phyloP scores from a whole-genome alignment of 345 rosid species.

The Acer campestre region DNA sequence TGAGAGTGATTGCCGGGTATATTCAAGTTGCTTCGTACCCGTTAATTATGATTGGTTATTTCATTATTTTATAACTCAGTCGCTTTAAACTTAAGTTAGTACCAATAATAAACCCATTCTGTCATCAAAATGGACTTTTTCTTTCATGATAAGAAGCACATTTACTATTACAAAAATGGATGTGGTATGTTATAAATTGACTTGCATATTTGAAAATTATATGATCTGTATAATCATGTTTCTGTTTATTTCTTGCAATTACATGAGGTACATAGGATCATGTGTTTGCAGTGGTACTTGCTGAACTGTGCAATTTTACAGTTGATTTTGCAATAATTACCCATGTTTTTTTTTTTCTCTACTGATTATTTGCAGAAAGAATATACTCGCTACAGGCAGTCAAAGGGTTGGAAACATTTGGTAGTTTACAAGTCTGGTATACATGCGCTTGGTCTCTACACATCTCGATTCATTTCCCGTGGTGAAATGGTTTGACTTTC shows the following conservation, averaged over 20 bases:
- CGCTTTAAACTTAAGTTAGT: not conserved
- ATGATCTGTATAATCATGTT: not conserved
- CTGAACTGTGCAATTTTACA: not conserved
- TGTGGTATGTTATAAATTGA: constrained; percentile 2
- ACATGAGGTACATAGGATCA: not conserved
- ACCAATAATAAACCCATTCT: not conserved
- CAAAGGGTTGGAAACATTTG: constrained; percentile 53
- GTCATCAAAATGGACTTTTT: not conserved
- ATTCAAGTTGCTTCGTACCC: constrained; percentile 12
- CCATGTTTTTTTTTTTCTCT: not conserved
- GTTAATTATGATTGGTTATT: not conserved
- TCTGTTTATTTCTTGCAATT: not conserved
- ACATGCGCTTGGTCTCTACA: constrained; percentile 65
- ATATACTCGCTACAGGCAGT: constrained; percentile 52
- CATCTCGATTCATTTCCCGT: constrained; percentile 51
- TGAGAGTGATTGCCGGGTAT: constrained; percentile 51
- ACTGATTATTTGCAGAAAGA: constrained; percentile 47
- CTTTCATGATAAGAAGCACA: not conserved
- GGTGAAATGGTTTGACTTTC: constrained; percentile 54
- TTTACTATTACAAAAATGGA: not conserved
- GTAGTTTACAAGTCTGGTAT: constrained; percentile 68
- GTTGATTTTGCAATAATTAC: constrained; percentile 1
- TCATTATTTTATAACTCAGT: not conserved
- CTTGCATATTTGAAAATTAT: not conserved
- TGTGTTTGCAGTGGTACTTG: not conserved